A percentile compares a stretch with the other conserved stretches of the same genome.
phyloP scores from a whole-genome alignment of 495 filamentous ascomycete genomes.

The Xylaria scruposa region DNA sequence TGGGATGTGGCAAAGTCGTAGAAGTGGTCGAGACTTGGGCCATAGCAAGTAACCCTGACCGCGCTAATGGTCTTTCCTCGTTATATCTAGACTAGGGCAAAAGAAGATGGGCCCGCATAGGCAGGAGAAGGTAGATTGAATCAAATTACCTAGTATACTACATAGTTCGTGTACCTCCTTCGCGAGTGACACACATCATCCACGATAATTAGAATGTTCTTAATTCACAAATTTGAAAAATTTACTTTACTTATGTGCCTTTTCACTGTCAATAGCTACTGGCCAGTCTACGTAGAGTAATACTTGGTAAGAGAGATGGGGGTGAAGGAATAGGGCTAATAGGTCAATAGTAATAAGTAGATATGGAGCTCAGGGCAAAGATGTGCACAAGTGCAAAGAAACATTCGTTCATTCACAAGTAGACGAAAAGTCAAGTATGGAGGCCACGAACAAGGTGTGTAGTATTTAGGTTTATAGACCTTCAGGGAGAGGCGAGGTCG shows the following conservation, averaged over 20 bases:
- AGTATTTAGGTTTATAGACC: conserved; percentile 18
- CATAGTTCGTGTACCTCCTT: not conserved
- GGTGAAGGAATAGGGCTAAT: too few relatives aligned
- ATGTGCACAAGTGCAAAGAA: not conserved
- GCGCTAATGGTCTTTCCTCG: not conserved
- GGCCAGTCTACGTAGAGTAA: not conserved
- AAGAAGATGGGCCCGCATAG: too few relatives aligned
- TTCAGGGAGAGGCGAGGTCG: not conserved
- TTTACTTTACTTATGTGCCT: not conserved
- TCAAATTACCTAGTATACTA: too few relatives aligned
- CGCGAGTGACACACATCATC: not conserved
- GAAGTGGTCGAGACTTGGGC: not conserved
- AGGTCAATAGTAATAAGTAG: not conserved
- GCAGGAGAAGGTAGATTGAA: too few relatives aligned
- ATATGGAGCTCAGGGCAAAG: not conserved
- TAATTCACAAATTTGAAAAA: not conserved
- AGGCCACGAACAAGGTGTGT: conserved; percentile 19
- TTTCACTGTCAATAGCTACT: not conserved
- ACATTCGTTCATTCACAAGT: not conserved
- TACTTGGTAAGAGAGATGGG: too few relatives aligned
- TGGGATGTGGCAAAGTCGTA: not conserved
- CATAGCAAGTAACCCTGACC: not conserved
- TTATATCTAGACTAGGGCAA: not conserved
- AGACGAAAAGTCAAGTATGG: not conserved
- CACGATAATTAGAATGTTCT: not conserved